Percentiles rank a stretch among this genome's conserved stretches.
Conservation (phyloP, 768 basidiomycete species). For the Russula foetens region DNA sequence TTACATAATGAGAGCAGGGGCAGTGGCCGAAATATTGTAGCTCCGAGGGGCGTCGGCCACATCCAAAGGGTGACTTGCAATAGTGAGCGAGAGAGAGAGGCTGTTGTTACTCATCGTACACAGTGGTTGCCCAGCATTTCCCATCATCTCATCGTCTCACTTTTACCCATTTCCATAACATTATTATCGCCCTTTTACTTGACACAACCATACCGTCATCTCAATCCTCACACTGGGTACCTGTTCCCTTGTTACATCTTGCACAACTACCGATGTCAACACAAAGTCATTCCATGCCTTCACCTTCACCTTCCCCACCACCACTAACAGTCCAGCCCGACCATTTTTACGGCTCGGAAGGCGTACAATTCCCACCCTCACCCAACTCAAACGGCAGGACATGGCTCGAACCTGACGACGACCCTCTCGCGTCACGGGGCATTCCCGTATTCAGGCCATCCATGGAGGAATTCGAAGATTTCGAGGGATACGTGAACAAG, state of each 20-base stretch:
- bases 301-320: slow-evolving; percentile 41
- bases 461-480: slow-evolving; percentile 86
- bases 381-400: slow-evolving; percentile 53
- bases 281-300: slow-evolving; percentile 27
- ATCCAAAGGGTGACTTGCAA: not conserved
- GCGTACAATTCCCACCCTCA: slow-evolving; percentile 40
- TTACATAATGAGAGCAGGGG: slow-evolving; percentile 9
- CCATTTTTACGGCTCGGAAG: slow-evolving; percentile 68
- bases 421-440: slow-evolving; percentile 74
- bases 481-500: slow-evolving; percentile 81
- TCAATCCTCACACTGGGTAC: not conserved
- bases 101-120: slow-evolving; percentile 1
- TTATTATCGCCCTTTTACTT: not conserved
- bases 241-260: not conserved
- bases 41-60: slow-evolving; percentile 14
- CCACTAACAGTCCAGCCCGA: slow-evolving; percentile 59
- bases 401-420: slow-evolving; percentile 73
- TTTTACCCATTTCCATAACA: not conserved
- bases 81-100: no score
- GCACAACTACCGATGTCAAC: slow-evolving; percentile 10
- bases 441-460: slow-evolving; percentile 96
- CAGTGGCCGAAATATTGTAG: slow-evolving; percentile 16
- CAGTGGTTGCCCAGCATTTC: not conserved
- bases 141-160: not conserved
- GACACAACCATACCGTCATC: not conserved